These are phyloP conservation scores for Candida easanensis DNA, from an alignment of 805 yeast genomes.

Conservation along the genomic window DNA sequence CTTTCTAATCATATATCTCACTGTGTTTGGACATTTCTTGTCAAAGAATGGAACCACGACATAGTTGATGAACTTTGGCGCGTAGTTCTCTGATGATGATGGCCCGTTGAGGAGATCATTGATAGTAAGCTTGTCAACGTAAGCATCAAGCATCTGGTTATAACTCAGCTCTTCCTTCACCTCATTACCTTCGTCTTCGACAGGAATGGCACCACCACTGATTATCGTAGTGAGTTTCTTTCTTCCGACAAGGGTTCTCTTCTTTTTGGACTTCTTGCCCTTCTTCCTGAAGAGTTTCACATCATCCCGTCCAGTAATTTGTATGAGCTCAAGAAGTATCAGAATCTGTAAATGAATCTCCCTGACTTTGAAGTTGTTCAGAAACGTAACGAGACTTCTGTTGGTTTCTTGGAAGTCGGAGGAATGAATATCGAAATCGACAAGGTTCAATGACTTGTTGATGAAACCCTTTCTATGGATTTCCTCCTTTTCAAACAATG, in stretches of 20 bases:
- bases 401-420: conserved; percentile 25
- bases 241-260: conserved; percentile 32
- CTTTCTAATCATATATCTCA: conserved; percentile 43
- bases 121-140: conserved; percentile 51
- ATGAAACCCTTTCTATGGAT: conserved; percentile 28
- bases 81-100: conserved; percentile 8
- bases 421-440: conserved; percentile 25
- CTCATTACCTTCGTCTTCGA: not conserved
- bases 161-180: conserved; percentile 18
- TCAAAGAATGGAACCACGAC: conserved; percentile 53
- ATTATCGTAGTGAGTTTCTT: conserved; percentile 31
- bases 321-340: conserved; percentile 44
- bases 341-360: conserved; percentile 57
- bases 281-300: conserved; percentile 29
- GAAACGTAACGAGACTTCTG: conserved; percentile 29
- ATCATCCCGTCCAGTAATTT: conserved; percentile 35
- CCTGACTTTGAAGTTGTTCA: conserved; percentile 44
- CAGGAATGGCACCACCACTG: conserved; percentile 40
- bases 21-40: conserved; percentile 44
- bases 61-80: conserved; percentile 45
- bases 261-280: conserved; percentile 7
- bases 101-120: conserved; percentile 43
- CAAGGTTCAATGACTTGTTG: conserved; percentile 25
- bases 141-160: conserved; percentile 38
- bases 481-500: conserved; percentile 27